Evolutionary conservation across 441 rosid genomes (phyloP), one percentile per base, ranked within the genome.

Genomic region (Mallotus repandus): DNA sequence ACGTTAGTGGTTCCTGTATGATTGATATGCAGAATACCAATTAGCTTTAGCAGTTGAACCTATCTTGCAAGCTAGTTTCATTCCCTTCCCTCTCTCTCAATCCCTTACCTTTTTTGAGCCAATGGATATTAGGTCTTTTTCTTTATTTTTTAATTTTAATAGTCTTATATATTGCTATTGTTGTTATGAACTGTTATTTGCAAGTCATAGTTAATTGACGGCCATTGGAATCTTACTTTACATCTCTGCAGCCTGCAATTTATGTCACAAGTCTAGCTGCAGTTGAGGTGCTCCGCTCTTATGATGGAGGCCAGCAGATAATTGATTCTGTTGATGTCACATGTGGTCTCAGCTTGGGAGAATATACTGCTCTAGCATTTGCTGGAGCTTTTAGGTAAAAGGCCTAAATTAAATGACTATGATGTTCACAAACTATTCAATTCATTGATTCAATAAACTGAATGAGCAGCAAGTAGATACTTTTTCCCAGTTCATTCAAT

Each of bases 241-340:
- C 56, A 45, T 78, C 15, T 67, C 65, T 74, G 62, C 93, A 96
- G 99, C 99, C 99, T 75, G 99, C 98, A 82, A 96, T 96, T 74
- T 96, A 93, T 83, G 98, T 96, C 81, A 92, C 99, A 62, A 93
- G 99, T 83, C 84, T 96, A 76, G 98, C 99, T 56, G 98, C 99
- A 14, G 98, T 96, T 59, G 99, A 93, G 78, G 79, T 96, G 72
- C 90, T 93, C 32, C 93, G 97, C 67, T 89, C 89, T 61, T 89
- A 88, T 61, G 93, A 96, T 63, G 96, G 93, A 45, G 99, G 99
- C 38, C 91, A 86, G 75, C 90, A 89, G 69, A 89, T 92, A 80
- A 93, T 92, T 77, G 91, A 92, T 84, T 90, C 97, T 18, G 91
- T 89, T 76, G 97, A 96, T 85, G 97, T 93, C 58, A 91, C 98